A percentile compares a stretch with the other conserved stretches of the same genome.
These are phyloP conservation scores for Neurospora sp. DNA, from an alignment of 2,329 filamentous ascomycete species.

Conservation along the genomic window DNA sequence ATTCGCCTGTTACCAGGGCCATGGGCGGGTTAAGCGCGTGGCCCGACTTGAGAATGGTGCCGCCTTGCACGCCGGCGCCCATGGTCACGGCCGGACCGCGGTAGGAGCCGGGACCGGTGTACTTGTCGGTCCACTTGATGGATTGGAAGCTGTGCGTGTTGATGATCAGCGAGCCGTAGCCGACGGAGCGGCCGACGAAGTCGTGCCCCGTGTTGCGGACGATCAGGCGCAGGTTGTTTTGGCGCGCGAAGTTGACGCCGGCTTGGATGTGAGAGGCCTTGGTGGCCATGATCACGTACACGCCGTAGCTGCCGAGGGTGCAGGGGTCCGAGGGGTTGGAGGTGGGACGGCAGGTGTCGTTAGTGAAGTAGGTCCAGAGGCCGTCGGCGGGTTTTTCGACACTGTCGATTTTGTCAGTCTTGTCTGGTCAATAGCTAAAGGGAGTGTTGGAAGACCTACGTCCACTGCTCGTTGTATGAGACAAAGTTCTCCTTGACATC, in stretches of 20 bases:
- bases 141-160: slow-evolving; percentile 47
- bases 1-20: slow-evolving; percentile 41
- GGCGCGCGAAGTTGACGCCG: slow-evolving; percentile 29
- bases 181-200: slow-evolving; percentile 47
- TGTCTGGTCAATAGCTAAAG: too few species aligned
- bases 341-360: slow-evolving; percentile 29
- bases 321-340: slow-evolving; percentile 22
- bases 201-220: slow-evolving; percentile 50
- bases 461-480: slow-evolving; percentile 24
- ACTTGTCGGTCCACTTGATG: slow-evolving; percentile 28
- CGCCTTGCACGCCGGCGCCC: slow-evolving; percentile 40
- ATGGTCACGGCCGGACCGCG: slow-evolving; percentile 38
- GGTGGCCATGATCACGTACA: slow-evolving; percentile 24
- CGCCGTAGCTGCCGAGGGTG: slow-evolving; percentile 29
- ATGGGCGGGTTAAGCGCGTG: slow-evolving; percentile 27
- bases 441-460: slow-evolving; percentile 12
- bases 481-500: slow-evolving; percentile 21
- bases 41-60: slow-evolving; percentile 32
- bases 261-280: slow-evolving; percentile 22
- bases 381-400: slow-evolving; percentile 15
- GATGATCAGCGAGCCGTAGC: slow-evolving; percentile 43
- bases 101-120: slow-evolving; percentile 28
- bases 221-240: slow-evolving; percentile 40
- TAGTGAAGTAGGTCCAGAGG: slow-evolving; percentile 32
- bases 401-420: slow-evolving; percentile 6